Evolutionary conservation across 2,329 filamentous ascomycete genomes (phyloP).

Genomic region (Pyrenophora teres): DNA sequence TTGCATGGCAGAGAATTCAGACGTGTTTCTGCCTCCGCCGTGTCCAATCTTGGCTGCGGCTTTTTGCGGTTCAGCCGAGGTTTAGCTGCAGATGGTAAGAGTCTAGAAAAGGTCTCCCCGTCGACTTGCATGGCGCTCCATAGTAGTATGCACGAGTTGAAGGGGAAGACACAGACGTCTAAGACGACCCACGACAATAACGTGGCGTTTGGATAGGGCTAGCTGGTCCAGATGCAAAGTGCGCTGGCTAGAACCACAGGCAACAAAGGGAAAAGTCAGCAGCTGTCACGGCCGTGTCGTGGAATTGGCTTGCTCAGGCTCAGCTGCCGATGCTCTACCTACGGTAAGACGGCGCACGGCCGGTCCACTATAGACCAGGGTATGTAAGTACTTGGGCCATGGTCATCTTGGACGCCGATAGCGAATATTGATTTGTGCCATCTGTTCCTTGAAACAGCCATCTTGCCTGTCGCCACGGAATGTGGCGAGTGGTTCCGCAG

Average conservation of each 20-base stretch:
- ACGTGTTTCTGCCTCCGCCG: conserved; percentile 17
- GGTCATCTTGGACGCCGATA: conserved; percentile 36
- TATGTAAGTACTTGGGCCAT: conserved; percentile 21
- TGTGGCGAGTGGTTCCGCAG: conserved; percentile 28
- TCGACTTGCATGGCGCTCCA: conserved; percentile 28
- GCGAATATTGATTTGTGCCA: conserved; percentile 37
- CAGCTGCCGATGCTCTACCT: conserved; percentile 7
- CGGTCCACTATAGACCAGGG: conserved; percentile 29
- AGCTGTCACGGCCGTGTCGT: background rate
- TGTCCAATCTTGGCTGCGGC: conserved; percentile 30
- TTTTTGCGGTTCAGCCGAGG: conserved; percentile 28
- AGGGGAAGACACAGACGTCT: conserved; percentile 12
- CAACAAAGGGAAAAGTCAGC: conserved; percentile 4
- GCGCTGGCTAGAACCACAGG: conserved; percentile 1
- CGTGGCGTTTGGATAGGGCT: conserved; percentile 15
- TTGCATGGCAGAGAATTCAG: conserved; percentile 15
- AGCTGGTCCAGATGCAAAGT: conserved; percentile 11
- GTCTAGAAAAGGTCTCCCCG: conserved; percentile 31
- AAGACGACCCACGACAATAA: conserved; percentile 17
- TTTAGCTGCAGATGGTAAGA: conserved; percentile 30
- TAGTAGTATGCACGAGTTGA: conserved; percentile 20
- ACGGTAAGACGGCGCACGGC: conserved; percentile 16
- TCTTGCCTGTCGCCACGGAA: conserved; percentile 16
- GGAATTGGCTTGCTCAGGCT: conserved; percentile 10
- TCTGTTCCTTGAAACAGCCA: conserved; percentile 20